A percentile compares a stretch with the other conserved stretches of the same genome.
Conservation (phyloP, 176 grass and related monocot genomes). For the Pharus latifolius region DNA sequence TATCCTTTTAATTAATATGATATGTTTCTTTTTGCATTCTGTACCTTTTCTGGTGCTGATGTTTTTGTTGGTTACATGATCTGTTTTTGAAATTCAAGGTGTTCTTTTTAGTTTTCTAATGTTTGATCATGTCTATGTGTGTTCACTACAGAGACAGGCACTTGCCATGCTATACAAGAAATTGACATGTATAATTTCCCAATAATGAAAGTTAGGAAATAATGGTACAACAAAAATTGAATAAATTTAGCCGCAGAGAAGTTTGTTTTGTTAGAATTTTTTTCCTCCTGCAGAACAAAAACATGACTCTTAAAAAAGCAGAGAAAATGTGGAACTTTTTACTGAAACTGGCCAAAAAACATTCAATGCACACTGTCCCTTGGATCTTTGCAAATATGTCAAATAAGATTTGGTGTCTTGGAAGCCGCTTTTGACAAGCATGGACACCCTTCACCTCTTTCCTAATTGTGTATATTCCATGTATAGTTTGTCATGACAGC, state of each 20-base stretch:
- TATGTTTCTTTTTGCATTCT: neutral
- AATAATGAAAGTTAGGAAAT: too few species aligned
- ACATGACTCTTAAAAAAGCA: too few species aligned
- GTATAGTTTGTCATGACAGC: neutral
- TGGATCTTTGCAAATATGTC: neutral
- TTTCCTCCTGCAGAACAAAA: too few species aligned
- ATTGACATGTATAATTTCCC: too few species aligned
- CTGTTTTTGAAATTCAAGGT: neutral
- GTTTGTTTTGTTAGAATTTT: too few species aligned
- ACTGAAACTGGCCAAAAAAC: too few species aligned
- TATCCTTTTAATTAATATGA: slow-evolving; percentile 65
- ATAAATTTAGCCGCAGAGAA: too few species aligned
- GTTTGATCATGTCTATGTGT: neutral
- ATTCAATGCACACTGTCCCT: too few species aligned
- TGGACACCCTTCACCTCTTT: neutral
- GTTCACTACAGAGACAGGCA: too few species aligned
- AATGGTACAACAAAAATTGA: too few species aligned
- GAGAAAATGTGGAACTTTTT: too few species aligned
- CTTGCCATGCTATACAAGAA: too few species aligned
- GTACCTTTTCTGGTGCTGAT: neutral
- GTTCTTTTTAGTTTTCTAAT: neutral
- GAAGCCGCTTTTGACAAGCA: neutral
- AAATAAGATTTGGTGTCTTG: neutral
- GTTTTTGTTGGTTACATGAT: neutral
- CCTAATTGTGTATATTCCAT: neutral